Percentiles rank a stretch among this genome's conserved stretches.
phyloP scores from a whole-genome alignment of 108 stramenopile species.

The Nitzschia sp. region DNA sequence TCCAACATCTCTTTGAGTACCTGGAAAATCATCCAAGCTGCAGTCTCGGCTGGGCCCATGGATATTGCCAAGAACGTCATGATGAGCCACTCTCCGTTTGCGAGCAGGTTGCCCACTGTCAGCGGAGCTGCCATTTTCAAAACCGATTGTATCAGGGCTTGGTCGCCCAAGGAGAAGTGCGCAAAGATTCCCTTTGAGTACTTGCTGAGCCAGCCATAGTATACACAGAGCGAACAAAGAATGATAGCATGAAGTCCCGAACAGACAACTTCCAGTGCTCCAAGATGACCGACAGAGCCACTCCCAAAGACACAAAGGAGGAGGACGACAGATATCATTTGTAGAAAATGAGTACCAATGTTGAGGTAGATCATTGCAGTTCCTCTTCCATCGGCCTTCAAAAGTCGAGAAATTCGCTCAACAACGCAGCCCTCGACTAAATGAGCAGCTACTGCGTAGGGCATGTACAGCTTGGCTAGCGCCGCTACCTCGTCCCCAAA shows the following conservation, averaged over 20 bases:
- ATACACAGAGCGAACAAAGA: not conserved
- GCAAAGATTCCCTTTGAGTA: not conserved
- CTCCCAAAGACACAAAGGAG: not conserved
- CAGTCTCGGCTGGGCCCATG: not conserved
- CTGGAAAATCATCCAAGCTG: not conserved
- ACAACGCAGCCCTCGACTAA: not conserved
- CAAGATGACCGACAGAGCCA: not conserved
- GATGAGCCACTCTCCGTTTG: not conserved
- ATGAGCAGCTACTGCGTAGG: not conserved
- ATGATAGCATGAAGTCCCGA: not conserved
- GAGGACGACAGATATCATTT: not conserved
- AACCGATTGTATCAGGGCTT: not conserved
- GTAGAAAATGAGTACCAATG: not conserved
- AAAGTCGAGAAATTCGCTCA: not conserved
- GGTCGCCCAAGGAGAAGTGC: not conserved
- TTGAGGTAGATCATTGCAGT: not conserved
- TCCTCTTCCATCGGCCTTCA: not conserved
- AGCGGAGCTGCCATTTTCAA: not conserved
- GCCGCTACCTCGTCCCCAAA: not conserved
- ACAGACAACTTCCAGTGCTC: not conserved
- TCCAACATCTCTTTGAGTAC: not conserved
- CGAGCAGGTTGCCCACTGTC: not conserved
- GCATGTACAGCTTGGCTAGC: not conserved
- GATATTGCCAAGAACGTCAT: not conserved
- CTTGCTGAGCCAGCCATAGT: not conserved